Evolutionary conservation across 2,329 filamentous ascomycete genomes (phyloP).

Genomic region (Stagonosporopsis rhizophila): DNA sequence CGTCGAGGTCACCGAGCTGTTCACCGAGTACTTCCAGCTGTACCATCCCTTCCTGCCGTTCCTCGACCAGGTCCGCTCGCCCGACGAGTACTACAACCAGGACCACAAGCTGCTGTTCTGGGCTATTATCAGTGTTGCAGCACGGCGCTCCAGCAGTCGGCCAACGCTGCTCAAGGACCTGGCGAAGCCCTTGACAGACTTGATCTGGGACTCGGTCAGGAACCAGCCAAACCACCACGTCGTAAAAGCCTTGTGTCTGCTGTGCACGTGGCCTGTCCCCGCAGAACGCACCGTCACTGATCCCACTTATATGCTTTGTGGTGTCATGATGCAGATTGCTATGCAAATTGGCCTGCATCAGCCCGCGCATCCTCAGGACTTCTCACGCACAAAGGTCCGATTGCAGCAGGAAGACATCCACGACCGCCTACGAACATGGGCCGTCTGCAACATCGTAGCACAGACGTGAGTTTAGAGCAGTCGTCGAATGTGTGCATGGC

Average conservation of each 20-base stretch:
- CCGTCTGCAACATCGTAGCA: slow-evolving; percentile 83
- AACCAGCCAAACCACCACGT: slow-evolving; percentile 81
- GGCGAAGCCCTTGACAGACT: slow-evolving; percentile 68
- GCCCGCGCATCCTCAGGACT: slow-evolving; percentile 83
- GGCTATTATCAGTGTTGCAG: slow-evolving; percentile 78
- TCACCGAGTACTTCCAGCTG: slow-evolving; percentile 75
- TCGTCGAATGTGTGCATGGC: background rate
- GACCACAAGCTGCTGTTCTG: slow-evolving; percentile 86
- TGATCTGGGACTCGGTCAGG: slow-evolving; percentile 80
- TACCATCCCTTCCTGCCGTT: slow-evolving; percentile 83
- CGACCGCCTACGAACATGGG: slow-evolving; percentile 82
- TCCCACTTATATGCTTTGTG: slow-evolving; percentile 80
- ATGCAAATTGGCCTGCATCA: slow-evolving; percentile 84
- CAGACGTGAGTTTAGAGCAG: slow-evolving; percentile 65
- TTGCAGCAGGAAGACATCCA: slow-evolving; percentile 80
- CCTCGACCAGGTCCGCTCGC: slow-evolving; percentile 69
- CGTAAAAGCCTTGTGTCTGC: slow-evolving; percentile 79
- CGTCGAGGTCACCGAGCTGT: slow-evolving; percentile 62
- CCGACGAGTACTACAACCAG: slow-evolving; percentile 75
- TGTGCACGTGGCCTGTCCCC: slow-evolving; percentile 83
- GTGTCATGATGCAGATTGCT: slow-evolving; percentile 86
- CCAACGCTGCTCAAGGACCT: slow-evolving; percentile 71
- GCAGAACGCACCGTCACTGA: slow-evolving; percentile 82
- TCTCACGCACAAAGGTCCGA: slow-evolving; percentile 76
- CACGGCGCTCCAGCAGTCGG: slow-evolving; percentile 71